Evolutionary conservation across 2,329 filamentous ascomycete genomes (phyloP).

Genomic region (Fusarium hostae): DNA sequence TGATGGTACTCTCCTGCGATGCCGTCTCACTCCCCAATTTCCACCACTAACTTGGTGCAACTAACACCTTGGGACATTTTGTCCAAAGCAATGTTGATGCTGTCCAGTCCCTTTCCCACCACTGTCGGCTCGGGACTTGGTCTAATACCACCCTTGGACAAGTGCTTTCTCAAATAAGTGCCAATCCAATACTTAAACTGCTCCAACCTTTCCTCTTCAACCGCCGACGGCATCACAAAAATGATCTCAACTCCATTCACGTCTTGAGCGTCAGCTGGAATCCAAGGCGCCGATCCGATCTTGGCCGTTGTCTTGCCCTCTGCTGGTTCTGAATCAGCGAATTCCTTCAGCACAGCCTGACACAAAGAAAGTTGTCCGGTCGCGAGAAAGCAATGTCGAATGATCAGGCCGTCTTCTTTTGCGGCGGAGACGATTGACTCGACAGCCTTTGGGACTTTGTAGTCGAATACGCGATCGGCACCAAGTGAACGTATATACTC

Average conservation of each 20-base stretch:
- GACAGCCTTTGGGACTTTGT: constrained; percentile 48
- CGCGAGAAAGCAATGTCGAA: constrained; percentile 56
- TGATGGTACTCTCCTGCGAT: fast-evolving
- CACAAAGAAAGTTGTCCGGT: constrained; percentile 50
- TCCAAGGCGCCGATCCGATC: constrained; percentile 51
- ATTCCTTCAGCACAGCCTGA: constrained; percentile 52
- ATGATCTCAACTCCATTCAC: constrained; percentile 51
- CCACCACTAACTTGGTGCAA: constrained; percentile 56
- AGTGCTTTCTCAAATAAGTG: constrained; percentile 49
- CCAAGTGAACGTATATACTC: constrained; percentile 50
- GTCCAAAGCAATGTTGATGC: constrained; percentile 54
- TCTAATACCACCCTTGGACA: constrained; percentile 47
- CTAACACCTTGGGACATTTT: constrained; percentile 52
- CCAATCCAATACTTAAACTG: constrained; percentile 56
- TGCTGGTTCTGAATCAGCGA: constrained; percentile 25
- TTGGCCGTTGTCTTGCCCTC: constrained; percentile 35
- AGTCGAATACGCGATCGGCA: constrained; percentile 55
- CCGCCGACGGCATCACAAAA: constrained; percentile 52
- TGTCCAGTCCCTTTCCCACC: constrained; percentile 51
- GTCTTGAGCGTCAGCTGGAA: constrained; percentile 47
- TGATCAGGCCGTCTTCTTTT: constrained; percentile 49
- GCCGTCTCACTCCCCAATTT: constrained; percentile 47
- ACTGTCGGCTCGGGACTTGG: constrained; percentile 54
- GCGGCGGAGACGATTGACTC: constrained; percentile 51
- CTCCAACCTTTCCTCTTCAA: constrained; percentile 48